phyloP scores from a whole-genome alignment of 108 stramenopile genomes.

The Stephanodiscus triporus region DNA sequence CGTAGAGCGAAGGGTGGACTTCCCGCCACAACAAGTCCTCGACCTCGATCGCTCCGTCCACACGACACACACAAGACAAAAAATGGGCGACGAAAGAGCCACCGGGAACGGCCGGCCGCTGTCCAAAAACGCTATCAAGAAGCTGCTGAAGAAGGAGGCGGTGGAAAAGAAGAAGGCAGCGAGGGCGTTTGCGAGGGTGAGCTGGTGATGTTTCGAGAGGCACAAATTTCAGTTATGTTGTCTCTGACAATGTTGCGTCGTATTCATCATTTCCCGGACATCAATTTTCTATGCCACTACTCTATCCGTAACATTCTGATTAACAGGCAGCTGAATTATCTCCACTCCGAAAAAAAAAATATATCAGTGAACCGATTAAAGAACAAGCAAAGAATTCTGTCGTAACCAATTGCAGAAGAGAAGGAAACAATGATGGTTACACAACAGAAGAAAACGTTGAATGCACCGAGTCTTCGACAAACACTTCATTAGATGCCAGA shows the following conservation, averaged over 20 bases:
- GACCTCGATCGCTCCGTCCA: no score
- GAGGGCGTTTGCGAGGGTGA: constrained; percentile 26
- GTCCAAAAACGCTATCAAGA: constrained; percentile 76
- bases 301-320: no score
- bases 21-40: no score
- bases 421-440: constrained; percentile 5
- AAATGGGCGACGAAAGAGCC: background rate
- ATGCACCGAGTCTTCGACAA: background rate
- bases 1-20: no score
- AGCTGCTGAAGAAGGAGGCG: constrained; percentile 69
- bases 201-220: background rate
- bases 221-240: background rate
- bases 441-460: background rate
- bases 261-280: no score
- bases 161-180: constrained; percentile 58
- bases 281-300: no score
- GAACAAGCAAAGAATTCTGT: constrained; percentile 39
- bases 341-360: constrained; percentile 15
- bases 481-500: background rate
- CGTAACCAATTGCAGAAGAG: constrained; percentile 40
- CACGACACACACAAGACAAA: no score
- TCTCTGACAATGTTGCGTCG: background rate
- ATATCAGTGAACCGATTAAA: constrained; percentile 1
- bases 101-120: constrained; percentile 9
- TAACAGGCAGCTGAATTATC: no score